Evolutionary conservation across 176 grass and related monocot genomes (phyloP).

Genomic region (Rhynchospora tenuis): DNA sequence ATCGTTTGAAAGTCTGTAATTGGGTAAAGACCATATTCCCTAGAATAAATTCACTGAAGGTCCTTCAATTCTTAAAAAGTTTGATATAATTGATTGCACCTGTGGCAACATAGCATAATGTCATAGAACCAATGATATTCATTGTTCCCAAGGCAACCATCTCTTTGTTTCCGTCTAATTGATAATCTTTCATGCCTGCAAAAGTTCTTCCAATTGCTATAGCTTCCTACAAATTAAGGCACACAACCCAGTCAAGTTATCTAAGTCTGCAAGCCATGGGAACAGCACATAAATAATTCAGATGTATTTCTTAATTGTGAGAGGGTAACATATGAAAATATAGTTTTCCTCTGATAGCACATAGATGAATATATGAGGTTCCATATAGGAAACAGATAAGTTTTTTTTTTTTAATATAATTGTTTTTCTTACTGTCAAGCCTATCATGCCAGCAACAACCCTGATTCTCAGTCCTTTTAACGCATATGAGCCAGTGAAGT

Average conservation of each 20-base stretch:
- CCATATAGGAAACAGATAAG: neutral
- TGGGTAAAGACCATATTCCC: neutral
- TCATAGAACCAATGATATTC: constrained; percentile 90
- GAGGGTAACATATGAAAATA: too few relatives aligned
- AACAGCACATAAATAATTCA: neutral
- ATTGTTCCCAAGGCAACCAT: constrained; percentile 95
- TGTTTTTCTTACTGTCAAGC: constrained; percentile 61
- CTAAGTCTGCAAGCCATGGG: neutral
- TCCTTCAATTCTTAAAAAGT: neutral
- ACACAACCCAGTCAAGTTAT: neutral
- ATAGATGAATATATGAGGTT: neutral
- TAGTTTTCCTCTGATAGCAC: too few relatives aligned
- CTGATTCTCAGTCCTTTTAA: constrained; percentile 91
- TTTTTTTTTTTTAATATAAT: neutral
- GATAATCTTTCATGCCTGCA: constrained; percentile 86
- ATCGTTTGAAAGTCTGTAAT: too few relatives aligned
- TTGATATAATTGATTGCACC: constrained; percentile 25
- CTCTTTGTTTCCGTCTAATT: constrained; percentile 96
- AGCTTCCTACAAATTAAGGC: constrained; percentile 66
- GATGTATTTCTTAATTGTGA: neutral
- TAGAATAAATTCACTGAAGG: neutral
- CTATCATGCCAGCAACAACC: constrained; percentile 56
- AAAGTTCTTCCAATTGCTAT: constrained; percentile 98
- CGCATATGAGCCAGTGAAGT: constrained; percentile 62
- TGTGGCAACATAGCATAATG: constrained; percentile 86